Evolutionary conservation across 2,329 filamentous ascomycete genomes (phyloP).

Genomic region (Alternaria sp.): DNA sequence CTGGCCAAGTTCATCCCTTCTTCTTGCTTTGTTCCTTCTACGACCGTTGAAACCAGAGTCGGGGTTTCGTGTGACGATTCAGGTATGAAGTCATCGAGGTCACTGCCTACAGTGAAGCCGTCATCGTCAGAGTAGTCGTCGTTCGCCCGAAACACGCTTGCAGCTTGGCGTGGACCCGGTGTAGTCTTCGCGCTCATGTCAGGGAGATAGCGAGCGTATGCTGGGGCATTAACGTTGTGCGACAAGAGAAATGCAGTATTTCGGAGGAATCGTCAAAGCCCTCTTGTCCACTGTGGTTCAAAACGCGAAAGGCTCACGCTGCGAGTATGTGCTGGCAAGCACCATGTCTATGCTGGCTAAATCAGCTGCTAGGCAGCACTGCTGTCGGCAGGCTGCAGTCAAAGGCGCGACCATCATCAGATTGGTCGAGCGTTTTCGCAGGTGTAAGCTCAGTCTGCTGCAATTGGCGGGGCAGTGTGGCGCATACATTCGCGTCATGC

Average conservation of each 20-base stretch:
- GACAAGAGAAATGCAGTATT: neutral
- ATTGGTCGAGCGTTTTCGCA: neutral
- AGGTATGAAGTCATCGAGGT: neutral
- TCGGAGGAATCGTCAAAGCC: neutral
- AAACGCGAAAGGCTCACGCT: neutral
- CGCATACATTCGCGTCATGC: neutral
- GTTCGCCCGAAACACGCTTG: neutral
- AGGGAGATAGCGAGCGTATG: neutral
- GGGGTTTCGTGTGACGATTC: neutral
- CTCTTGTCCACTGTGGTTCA: neutral
- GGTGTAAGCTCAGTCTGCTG: neutral
- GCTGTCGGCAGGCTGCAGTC: neutral
- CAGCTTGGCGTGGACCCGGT: neutral
- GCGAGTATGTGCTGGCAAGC: neutral
- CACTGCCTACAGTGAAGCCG: too few species aligned
- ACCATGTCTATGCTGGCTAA: neutral
- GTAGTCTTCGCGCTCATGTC: neutral
- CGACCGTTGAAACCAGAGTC: neutral
- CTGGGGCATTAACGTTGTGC: neutral
- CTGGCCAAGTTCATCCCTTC: neutral
- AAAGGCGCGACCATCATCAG: neutral
- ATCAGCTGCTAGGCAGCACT: slow-evolving; percentile 5
- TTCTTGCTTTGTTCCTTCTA: too few species aligned
- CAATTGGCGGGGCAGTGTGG: neutral
- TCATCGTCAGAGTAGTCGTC: neutral